Conservation (phyloP, 179 eudicot genomes). For the Amaranthus tricolor region DNA sequence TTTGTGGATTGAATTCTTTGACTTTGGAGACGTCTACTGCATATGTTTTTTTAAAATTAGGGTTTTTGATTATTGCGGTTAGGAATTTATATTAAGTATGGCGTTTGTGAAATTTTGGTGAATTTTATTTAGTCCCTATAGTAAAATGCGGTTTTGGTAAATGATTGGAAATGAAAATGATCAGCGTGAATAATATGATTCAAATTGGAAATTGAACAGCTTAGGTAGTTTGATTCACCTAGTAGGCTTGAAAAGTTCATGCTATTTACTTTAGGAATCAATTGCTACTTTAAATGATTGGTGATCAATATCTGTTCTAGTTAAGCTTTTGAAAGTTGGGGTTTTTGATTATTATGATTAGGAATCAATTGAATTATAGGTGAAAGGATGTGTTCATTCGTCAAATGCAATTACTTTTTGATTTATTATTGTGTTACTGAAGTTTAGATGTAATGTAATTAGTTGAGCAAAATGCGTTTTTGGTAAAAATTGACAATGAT, state of each 20-base stretch:
- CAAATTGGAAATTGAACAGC: not conserved
- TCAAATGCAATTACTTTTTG: no score
- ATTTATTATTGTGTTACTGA: no score
- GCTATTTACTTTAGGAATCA: not conserved
- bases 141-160: not conserved
- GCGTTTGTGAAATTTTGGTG: slow-evolving; percentile 2
- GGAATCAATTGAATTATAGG: no score
- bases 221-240: no score
- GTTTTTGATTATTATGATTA: no score
- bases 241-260: no score
- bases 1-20: slow-evolving; percentile 6
- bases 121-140: not conserved
- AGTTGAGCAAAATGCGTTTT: no score
- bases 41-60: not conserved
- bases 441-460: no score
- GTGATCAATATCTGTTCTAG: not conserved
- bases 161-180: not conserved
- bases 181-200: not conserved
- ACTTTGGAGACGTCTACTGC: no score
- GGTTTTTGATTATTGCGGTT: slow-evolving; percentile 9
- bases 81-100: not conserved
- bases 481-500: no score
- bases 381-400: no score
- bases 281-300: not conserved
- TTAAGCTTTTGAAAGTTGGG: not conserved